phyloP scores from a whole-genome alignment of 371 early-diverging fungal species.

The Mucor piriformis region DNA sequence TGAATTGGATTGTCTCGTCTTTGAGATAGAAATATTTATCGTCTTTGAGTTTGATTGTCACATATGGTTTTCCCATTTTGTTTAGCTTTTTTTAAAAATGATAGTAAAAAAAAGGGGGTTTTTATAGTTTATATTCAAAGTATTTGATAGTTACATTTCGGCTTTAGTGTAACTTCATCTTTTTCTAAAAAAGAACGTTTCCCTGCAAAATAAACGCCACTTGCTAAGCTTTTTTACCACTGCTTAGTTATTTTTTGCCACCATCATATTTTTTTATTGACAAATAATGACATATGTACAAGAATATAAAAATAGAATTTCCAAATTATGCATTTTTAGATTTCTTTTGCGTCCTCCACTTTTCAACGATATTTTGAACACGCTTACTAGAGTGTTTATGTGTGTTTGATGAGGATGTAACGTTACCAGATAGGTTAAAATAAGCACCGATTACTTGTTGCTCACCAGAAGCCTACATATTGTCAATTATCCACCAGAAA shows the following conservation, averaged over 20 bases:
- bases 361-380: slow-evolving; percentile 37
- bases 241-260: too few species aligned
- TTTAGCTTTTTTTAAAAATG: neutral
- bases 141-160: too few species aligned
- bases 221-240: too few species aligned
- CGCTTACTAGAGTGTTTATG: slow-evolving; percentile 49
- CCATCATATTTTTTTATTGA: too few species aligned
- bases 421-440: slow-evolving; percentile 29
- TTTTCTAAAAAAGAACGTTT: too few species aligned
- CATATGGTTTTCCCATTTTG: slow-evolving; percentile 8
- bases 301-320: neutral
- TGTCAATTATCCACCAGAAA: neutral
- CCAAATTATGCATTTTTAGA: neutral
- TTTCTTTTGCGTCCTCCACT: slow-evolving; percentile 26
- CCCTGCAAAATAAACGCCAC: too few species aligned
- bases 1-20: slow-evolving; percentile 12
- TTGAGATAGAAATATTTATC: slow-evolving; percentile 8
- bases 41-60: slow-evolving; percentile 10
- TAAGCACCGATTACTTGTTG: slow-evolving; percentile 54
- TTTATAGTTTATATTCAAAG: too few species aligned
- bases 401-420: slow-evolving; percentile 21
- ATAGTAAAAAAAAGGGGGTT: neutral
- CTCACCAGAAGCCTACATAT: slow-evolving; percentile 25
- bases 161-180: too few species aligned
- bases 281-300: too few species aligned